phyloP scores from a whole-genome alignment of 2,329 filamentous ascomycete species.

The Metarhizium guizhouense region DNA sequence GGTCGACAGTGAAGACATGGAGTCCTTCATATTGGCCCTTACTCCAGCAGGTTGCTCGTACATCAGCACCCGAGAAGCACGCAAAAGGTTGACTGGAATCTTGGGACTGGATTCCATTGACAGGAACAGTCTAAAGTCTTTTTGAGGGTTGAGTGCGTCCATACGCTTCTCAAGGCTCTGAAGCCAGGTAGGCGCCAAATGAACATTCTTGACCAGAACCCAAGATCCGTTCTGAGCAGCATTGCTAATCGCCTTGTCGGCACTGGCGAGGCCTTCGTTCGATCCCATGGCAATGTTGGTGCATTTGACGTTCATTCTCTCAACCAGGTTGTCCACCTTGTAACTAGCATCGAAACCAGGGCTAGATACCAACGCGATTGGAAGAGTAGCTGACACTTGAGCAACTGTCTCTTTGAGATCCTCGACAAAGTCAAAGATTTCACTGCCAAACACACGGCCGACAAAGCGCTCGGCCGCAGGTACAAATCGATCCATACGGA shows the following conservation, averaged over 20 bases:
- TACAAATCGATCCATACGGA: constrained; percentile 91
- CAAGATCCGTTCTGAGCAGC: constrained; percentile 87
- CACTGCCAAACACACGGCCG: constrained; percentile 70
- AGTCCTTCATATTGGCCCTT: constrained; percentile 97
- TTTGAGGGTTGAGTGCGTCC: constrained; percentile 87
- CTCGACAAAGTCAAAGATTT: constrained; percentile 74
- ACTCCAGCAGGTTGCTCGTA: constrained; percentile 98
- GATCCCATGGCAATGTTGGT: constrained; percentile 99
- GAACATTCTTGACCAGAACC: constrained; percentile 98
- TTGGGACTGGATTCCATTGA: constrained; percentile 97
- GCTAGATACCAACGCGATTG: constrained; percentile 86
- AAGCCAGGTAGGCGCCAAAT: constrained; percentile 90
- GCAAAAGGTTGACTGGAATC: constrained; percentile 91
- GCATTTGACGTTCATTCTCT: constrained; percentile 71
- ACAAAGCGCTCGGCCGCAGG: constrained; percentile 90
- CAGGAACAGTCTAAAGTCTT: constrained; percentile 88
- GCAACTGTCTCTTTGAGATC: constrained; percentile 79
- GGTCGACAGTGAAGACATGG: constrained; percentile 71
- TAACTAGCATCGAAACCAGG: constrained; percentile 97
- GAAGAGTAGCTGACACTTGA: constrained; percentile 74
- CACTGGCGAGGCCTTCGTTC: constrained; percentile 83
- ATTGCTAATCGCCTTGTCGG: constrained; percentile 90
- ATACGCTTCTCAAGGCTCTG: constrained; percentile 96
- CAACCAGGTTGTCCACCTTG: constrained; percentile 93
- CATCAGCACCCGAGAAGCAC: constrained; percentile 89